phyloP scores from a whole-genome alignment of 2,329 filamentous ascomycete species.

The Arthrobotrys iridis region DNA sequence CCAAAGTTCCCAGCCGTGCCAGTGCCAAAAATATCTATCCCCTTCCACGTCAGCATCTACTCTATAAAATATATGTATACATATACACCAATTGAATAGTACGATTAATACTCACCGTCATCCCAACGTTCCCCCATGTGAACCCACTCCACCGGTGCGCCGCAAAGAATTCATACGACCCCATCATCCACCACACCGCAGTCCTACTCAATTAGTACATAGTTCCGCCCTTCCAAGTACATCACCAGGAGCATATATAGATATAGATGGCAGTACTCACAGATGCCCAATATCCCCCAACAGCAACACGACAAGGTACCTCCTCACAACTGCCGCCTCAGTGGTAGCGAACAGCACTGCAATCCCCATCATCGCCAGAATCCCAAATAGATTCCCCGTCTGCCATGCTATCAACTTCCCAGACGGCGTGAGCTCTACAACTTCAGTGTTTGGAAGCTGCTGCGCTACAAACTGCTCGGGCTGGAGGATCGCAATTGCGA shows the following conservation, averaged over 20 bases:
- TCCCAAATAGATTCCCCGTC: constrained; percentile 54
- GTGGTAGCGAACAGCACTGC: constrained; percentile 53
- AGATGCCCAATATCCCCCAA: constrained; percentile 55
- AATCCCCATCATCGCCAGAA: constrained; percentile 54
- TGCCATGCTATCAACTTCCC: constrained; percentile 48
- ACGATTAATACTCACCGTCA: constrained; percentile 44
- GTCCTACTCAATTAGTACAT: constrained; percentile 16
- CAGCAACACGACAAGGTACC: constrained; percentile 54
- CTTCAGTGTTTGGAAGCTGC: constrained; percentile 41
- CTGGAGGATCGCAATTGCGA: constrained; percentile 48
- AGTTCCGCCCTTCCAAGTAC: background rate
- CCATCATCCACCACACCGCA: constrained; percentile 42
- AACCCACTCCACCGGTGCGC: constrained; percentile 52
- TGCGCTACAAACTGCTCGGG: constrained; percentile 50
- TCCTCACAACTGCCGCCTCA: constrained; percentile 52
- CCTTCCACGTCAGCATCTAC: background rate
- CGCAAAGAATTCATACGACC: constrained; percentile 48
- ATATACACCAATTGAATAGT: background rate
- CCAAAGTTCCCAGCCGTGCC: constrained; percentile 16
- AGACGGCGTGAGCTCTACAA: constrained; percentile 15
- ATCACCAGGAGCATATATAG: background rate
- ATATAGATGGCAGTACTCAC: constrained; percentile 28
- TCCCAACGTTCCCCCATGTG: constrained; percentile 52
- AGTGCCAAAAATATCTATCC: constrained; percentile 32
- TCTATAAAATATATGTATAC: background rate